Evolutionary conservation across 768 basidiomycete species (phyloP), one percentile per base, ranked within the genome.

Genomic region (Tylopilus rubrobrunneus): DNA sequence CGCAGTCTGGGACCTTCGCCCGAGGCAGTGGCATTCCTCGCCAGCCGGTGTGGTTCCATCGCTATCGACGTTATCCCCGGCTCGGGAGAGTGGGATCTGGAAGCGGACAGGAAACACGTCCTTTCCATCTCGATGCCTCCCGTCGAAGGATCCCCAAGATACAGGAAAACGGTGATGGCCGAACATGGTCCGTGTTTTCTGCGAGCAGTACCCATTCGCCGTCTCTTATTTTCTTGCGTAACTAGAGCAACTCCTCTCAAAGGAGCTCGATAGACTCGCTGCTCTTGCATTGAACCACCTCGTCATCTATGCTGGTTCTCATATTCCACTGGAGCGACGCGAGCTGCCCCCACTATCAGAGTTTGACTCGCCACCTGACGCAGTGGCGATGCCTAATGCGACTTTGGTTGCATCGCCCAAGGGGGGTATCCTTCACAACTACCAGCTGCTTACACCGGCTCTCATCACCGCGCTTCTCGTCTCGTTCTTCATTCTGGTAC

Each of bases 381-480:
- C 58, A 54, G 17, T 58, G 61, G 58, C 58, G 48, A 12, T 37
- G 12, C 42, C 51, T 33, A 76, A 77, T 52, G 62, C 73, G 11
- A 74, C 75, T 17, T 17, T 45, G 7, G 29, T 56, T 14, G 44
- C 56, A 5, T 66, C 75, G 2, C 67, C 77, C 7, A 65, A 72
- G 8, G 81, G 78, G 23, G 86, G 87, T 10, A 83, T 91, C 51
- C 77, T 92, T 27, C 78, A 83, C 56, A 80, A 76, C 33, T 91
- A 90, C 68, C 88, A 90, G 64, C 77, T 90, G 44, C 79, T 92
- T 45, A 89, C 88, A 0, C 86, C 90, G 1, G 86, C 78, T 1
- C 76, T 92, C 45, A 88, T 92, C 68, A 78, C 76, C 5, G 67
- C 76, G 7, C 77, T 92, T 17, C 76, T 91, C 46, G 69, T 91